A percentile compares a stretch with the other conserved stretches of the same genome.
Conservation (phyloP, 2,329 filamentous ascomycete species). For the Coniochaeta sp. region DNA sequence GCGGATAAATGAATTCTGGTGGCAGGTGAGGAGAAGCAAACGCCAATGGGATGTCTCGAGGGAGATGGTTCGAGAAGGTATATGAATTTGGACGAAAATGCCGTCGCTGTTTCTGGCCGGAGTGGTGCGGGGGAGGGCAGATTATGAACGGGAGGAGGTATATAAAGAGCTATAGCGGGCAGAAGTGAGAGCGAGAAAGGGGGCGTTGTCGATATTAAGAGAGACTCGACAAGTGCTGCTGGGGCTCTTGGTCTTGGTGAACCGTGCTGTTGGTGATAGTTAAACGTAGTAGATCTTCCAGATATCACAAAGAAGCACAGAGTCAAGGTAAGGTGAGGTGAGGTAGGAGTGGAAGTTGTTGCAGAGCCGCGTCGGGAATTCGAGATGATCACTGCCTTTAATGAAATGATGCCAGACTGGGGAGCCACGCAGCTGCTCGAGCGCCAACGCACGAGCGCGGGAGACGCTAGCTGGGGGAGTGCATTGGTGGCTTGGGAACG, state of each 20-base stretch:
- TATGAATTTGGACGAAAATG: conserved; percentile 17
- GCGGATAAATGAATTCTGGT: conserved; percentile 20
- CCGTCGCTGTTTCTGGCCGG: conserved; percentile 10
- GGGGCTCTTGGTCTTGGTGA: too few species aligned
- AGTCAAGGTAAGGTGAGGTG: not conserved
- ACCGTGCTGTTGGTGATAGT: too few species aligned
- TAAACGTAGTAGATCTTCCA: not conserved
- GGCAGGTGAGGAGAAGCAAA: conserved; percentile 10
- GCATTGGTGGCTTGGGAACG: not conserved
- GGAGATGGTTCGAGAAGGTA: conserved; percentile 5
- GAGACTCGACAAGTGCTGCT: too few species aligned
- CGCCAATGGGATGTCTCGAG: conserved; percentile 15
- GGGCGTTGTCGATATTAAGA: not conserved
- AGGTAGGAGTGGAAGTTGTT: not conserved
- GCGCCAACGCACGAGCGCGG: not conserved
- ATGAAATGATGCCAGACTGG: not conserved
- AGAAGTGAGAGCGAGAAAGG: not conserved
- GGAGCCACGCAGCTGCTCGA: conserved; percentile 1
- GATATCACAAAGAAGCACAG: too few species aligned
- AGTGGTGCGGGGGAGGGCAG: not conserved
- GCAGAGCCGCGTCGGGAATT: not conserved
- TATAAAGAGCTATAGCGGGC: not conserved
- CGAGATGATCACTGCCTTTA: conserved; percentile 5
- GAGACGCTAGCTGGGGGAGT: not conserved
- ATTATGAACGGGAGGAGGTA: not conserved